A percentile compares a stretch with the other conserved stretches of the same genome.
Conservation (phyloP, 495 filamentous ascomycete species). For the Copromyces sp. region DNA sequence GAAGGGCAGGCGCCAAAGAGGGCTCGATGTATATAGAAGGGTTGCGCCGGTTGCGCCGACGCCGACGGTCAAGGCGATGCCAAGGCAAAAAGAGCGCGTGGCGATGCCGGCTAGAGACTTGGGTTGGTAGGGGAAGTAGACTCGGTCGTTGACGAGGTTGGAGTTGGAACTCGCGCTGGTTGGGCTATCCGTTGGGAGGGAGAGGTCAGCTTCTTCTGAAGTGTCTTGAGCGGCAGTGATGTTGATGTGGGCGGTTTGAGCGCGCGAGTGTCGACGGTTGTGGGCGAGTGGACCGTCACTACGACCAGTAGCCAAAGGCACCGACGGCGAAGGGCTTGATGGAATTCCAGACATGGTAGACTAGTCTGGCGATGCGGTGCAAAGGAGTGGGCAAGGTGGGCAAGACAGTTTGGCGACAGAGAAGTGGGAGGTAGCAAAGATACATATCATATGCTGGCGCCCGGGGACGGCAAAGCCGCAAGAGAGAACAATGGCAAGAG, state of each 20-base stretch:
- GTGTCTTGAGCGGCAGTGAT: neutral
- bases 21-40: conserved; percentile 26
- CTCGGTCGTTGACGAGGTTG: conserved; percentile 13
- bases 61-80: conserved; percentile 35
- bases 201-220: conserved; percentile 19
- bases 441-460: neutral
- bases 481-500: neutral
- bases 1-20: conserved; percentile 74
- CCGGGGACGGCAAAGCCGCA: neutral
- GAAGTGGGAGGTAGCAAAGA: neutral
- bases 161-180: conserved; percentile 11
- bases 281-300: neutral
- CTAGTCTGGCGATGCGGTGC: neutral
- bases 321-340: neutral
- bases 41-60: conserved; percentile 30
- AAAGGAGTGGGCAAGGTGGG: neutral
- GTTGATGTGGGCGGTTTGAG: neutral
- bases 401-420: neutral
- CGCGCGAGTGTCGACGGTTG: neutral
- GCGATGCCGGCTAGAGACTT: conserved; percentile 76
- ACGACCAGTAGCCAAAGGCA: neutral
- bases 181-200: conserved; percentile 25
- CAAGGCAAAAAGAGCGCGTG: conserved; percentile 50
- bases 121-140: conserved; percentile 44
- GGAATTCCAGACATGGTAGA: neutral